phyloP scores from a whole-genome alignment of 2,329 filamentous ascomycete species.

The Fusarium torreyae region DNA sequence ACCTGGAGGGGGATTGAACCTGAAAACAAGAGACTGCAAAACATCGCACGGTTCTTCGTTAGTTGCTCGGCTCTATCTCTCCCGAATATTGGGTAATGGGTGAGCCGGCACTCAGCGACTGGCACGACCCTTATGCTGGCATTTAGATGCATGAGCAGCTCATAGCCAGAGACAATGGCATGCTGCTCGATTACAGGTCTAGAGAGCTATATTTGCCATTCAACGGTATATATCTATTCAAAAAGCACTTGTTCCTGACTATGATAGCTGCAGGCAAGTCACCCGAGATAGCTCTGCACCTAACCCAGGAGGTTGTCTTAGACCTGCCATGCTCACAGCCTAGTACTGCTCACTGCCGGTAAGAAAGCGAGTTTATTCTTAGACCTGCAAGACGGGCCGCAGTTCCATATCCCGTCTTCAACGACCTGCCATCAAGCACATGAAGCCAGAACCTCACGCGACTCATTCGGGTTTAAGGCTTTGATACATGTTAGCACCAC shows the following conservation, averaged over 20 bases:
- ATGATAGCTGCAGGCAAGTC: constrained; percentile 31
- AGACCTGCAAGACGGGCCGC: constrained; percentile 36
- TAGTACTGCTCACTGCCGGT: constrained; percentile 16
- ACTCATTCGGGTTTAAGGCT: background rate
- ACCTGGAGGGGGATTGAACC: background rate
- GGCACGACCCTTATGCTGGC: constrained; percentile 4
- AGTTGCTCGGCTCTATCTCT: constrained; percentile 4
- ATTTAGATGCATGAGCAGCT: constrained; percentile 4
- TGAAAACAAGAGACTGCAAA: constrained; percentile 5
- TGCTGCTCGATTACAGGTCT: constrained; percentile 4
- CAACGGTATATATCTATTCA: constrained; percentile 6
- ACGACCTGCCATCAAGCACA: background rate
- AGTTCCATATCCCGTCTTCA: constrained; percentile 27
- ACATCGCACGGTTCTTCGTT: constrained; percentile 3
- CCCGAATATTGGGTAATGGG: constrained; percentile 4
- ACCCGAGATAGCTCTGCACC: constrained; percentile 16
- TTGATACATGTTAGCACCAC: constrained; percentile 2
- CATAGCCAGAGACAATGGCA: constrained; percentile 8
- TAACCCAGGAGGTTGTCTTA: constrained; percentile 19
- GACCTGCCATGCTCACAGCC: constrained; percentile 15
- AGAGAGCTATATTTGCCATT: constrained; percentile 28
- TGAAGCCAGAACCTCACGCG: background rate
- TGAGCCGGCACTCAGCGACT: constrained; percentile 17
- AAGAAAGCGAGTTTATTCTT: constrained; percentile 34
- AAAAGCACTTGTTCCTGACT: constrained; percentile 38